Conservation (phyloP, 257 asterid genomes). For the Nicotiana tabacum region DNA sequence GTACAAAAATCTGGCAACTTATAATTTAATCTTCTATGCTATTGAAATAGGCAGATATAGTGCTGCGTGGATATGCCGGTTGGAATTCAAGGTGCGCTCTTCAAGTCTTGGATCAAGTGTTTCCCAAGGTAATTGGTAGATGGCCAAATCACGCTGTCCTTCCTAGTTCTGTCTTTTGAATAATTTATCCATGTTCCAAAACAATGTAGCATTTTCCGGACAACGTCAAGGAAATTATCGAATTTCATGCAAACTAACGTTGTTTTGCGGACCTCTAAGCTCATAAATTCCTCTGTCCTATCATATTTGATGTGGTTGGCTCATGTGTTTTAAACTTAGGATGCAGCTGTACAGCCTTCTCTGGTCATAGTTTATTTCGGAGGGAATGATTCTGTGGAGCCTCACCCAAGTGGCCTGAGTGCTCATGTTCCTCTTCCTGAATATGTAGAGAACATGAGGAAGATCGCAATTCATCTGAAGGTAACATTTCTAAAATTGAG, state of each 20-base stretch:
- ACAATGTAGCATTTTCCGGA: not conserved
- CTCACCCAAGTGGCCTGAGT: constrained; percentile 45
- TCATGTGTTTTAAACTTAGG: constrained; percentile 24
- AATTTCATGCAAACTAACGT: not conserved
- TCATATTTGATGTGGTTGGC: not conserved
- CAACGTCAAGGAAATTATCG: not conserved
- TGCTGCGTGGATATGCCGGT: constrained; percentile 63
- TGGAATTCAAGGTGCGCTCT: constrained; percentile 72
- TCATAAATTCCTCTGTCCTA: not conserved
- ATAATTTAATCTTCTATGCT: not conserved
- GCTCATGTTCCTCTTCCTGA: constrained; percentile 68
- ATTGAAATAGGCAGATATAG: constrained; percentile 52
- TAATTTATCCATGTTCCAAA: not conserved
- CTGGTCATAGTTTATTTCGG: constrained; percentile 60
- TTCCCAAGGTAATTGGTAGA: constrained; percentile 51
- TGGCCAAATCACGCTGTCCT: not conserved
- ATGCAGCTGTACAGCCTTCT: constrained; percentile 54
- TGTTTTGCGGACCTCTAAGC: not conserved
- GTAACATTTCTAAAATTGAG: constrained; percentile 17
- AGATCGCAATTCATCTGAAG: constrained; percentile 48
- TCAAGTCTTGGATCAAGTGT: constrained; percentile 48
- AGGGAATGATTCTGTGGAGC: constrained; percentile 52
- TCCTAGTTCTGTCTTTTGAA: not conserved
- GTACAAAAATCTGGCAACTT: not conserved
- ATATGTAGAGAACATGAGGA: constrained; percentile 51